Conservation (phyloP, 2,329 filamentous ascomycete species). For the Didymella glomerata region DNA sequence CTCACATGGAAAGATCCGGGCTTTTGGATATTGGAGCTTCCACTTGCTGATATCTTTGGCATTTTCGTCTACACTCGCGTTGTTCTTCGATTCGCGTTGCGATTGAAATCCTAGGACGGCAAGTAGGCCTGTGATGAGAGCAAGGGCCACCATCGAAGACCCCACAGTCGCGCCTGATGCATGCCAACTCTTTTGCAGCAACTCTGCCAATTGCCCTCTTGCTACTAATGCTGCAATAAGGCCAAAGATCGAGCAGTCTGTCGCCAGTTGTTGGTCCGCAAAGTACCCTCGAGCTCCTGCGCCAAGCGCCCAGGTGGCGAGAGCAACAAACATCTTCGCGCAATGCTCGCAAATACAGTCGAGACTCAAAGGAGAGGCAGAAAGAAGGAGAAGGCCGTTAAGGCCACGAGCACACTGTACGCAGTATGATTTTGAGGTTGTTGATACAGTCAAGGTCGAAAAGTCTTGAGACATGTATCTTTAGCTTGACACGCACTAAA, state of each 20-base stretch:
- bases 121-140: constrained; percentile 25
- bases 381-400: constrained; percentile 1
- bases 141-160: constrained; percentile 11
- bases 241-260: constrained; percentile 33
- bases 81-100: background rate
- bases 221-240: constrained; percentile 19
- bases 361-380: constrained; percentile 6
- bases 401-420: constrained; percentile 9
- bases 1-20: constrained; percentile 68
- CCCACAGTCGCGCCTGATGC: constrained; percentile 7
- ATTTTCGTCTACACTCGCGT: background rate
- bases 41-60: constrained; percentile 21
- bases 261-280: constrained; percentile 31
- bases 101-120: constrained; percentile 18
- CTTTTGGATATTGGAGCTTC: constrained; percentile 30
- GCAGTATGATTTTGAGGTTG: constrained; percentile 9
- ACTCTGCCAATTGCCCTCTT: constrained; percentile 19
- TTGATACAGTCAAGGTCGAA: constrained; percentile 14
- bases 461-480: constrained; percentile 19
- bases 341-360: constrained; percentile 7
- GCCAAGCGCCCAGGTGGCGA: constrained; percentile 33
- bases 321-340: constrained; percentile 26
- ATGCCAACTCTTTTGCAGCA: constrained; percentile 25
- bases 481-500: constrained; percentile 19
- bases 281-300: constrained; percentile 28